Base-by-base conservation (phyloP, 2,329 filamentous ascomycete genomes). In the Ophiocordyceps robertsii region DNA sequence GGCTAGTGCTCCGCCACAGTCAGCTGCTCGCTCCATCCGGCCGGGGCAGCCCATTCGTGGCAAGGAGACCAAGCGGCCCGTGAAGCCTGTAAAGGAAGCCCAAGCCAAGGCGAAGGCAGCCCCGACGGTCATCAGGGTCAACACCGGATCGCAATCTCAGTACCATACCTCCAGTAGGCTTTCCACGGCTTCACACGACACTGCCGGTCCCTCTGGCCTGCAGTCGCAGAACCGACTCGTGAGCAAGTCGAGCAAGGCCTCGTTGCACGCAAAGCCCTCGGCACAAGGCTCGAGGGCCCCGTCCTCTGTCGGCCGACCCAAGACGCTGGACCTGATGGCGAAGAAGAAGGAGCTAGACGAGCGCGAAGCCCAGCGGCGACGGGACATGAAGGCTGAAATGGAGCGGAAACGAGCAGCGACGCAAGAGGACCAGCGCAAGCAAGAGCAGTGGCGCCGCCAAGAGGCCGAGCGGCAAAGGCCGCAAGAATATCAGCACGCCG, bases 291-390 rank as follows among this genome's bases (percentile, higher is more conserved):
- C 88, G 42, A 85, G 83, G 58, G 51, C 51, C 6, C 54, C 61
- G 0, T 77, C 77, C n/a, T 72, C 79, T 29, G 70, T 68, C n/a
- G 69, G 73, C 2, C 77, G 80, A 41, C 74, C 80, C 0, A 85
- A 83, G 56, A 82, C 84, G 2, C 66, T 89, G 19, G 78, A 89
- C 42, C 70, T 83, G 39, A 85, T 82, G 3, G 83, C 85, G 33
- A 82, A 80, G 55, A 89, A 88, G 61, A 90, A 83, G 56, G 87
- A 94, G 58, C 82, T 80, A 57, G 88, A 94, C 52, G 86, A 93
- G 56, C 77, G 80, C 39, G 84, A 88, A 49, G 77, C 78, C 13
- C 80, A 88, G 53, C 77, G 81, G 40, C 90, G 86, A 55, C 80
- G 81, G 9, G 84, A 93, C 17, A 80, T 82, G 32, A 95, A 93